phyloP scores from a whole-genome alignment of 164 flowering plant species.

The Aristolochia fimbriata region DNA sequence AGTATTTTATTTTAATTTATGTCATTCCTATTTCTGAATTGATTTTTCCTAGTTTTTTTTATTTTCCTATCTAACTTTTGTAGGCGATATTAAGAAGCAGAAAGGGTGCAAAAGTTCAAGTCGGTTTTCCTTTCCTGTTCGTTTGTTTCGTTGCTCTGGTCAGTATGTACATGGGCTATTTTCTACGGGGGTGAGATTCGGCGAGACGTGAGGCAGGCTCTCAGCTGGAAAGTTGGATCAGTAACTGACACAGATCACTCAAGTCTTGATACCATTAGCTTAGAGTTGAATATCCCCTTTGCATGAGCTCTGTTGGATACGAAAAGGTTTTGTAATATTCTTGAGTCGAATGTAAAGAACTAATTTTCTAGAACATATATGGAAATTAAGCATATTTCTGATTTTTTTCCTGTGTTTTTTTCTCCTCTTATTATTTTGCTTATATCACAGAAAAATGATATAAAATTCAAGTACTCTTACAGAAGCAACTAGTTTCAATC shows the following conservation, averaged over 20 bases:
- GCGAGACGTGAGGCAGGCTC: no score
- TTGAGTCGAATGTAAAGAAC: neutral
- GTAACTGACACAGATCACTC: neutral
- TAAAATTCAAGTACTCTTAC: no score
- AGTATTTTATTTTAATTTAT: slow-evolving; percentile 7
- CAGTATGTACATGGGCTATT: slow-evolving; percentile 40
- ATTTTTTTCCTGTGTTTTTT: no score
- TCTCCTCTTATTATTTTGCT: no score
- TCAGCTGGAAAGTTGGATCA: no score
- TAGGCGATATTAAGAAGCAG: slow-evolving; percentile 39
- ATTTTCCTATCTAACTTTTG: neutral
- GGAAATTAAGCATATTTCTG: no score
- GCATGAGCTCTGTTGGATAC: no score
- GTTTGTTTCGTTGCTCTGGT: slow-evolving; percentile 57
- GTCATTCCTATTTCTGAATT: neutral
- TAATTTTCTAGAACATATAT: neutral
- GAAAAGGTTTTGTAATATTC: neutral
- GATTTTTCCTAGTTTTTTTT: neutral
- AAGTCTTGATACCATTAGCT: neutral
- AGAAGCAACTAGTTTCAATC: no score
- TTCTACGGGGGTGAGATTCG: neutral
- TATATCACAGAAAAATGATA: no score
- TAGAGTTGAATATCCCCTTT: no score
- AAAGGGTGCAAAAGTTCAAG: slow-evolving; percentile 28
- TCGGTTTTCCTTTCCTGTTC: slow-evolving; percentile 64